Evolutionary conservation across 1,284 basidiomycete genomes (phyloP), one percentile per base, ranked within the genome.

Genomic region (Tilletia indica): DNA sequence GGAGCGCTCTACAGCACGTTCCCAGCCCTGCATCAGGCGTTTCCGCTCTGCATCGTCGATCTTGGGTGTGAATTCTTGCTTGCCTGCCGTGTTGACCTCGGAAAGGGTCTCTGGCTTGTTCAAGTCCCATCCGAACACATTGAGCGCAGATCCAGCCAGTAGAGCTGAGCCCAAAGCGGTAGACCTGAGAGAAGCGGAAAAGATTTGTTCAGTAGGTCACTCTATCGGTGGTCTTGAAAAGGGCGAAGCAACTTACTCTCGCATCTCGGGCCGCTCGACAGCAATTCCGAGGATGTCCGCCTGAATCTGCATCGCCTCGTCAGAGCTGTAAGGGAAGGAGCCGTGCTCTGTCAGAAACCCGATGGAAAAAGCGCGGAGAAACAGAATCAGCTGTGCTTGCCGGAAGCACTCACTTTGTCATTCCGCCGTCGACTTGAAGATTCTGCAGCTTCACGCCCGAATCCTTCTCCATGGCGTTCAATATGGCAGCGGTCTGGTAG

Each of bases 111-210:
- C 90, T 0, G 95, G 94, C 70, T 90, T 89, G 73, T 86, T 88
- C 71, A 98, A 85, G 84, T 98, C 91, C 97, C 96, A 99, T n/a
- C 94, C 96, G 80, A 93, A 96, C 38, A 98, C 87, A 4, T 89
- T 87, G 45, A 98, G 88, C 0, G 96, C 94, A 54, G 92, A 89
- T 16, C 92, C 97, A 16, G 97, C 96, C n/a, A 97, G 89, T 54
- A 99, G 87, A 21, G 97, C 97, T 9, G 94, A 93, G n/a, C 96
- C 96, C 51, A 99, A 87, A 4, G 97, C 96, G 5, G 96, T 99
- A 9, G 93, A 94, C 85, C 92, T 93, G 74, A 19, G 21, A 39
- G 12, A n/a, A 49, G 38, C 36, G 73, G 64, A 49, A 12, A 48
- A 25, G 66, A 38, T 19, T 47, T 34, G 45, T 45, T 31, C 9